phyloP scores from a whole-genome alignment of 2,329 filamentous ascomycete species.

The Calonectria henricotiae region DNA sequence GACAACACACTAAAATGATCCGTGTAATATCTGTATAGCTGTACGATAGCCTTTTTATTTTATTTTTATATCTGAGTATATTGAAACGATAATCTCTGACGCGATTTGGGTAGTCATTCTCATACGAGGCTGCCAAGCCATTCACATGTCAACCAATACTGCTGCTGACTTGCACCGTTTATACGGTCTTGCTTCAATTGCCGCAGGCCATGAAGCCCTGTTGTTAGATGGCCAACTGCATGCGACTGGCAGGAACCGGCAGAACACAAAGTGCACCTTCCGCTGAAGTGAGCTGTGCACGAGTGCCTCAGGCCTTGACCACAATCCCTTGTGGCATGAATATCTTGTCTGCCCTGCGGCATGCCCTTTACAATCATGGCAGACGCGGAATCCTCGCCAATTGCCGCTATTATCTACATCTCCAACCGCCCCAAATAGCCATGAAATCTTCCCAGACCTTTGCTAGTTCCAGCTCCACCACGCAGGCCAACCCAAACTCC shows the following conservation, averaged over 20 bases:
- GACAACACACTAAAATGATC: constrained; percentile 13
- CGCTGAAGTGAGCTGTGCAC: neutral
- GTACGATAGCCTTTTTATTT: neutral
- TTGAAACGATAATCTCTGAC: neutral
- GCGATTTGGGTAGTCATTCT: neutral
- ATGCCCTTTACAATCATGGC: neutral
- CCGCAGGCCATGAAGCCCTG: neutral
- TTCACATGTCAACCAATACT: neutral
- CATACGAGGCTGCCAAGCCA: neutral
- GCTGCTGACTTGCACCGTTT: no score
- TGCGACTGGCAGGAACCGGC: neutral
- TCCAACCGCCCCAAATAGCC: neutral
- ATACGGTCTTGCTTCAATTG: neutral
- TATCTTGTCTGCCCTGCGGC: neutral
- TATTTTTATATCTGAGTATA: neutral
- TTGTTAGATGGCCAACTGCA: neutral
- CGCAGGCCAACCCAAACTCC: constrained; percentile 32
- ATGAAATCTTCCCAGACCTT: constrained; percentile 17
- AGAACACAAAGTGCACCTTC: neutral
- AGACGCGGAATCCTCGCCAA: neutral
- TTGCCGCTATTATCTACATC: neutral
- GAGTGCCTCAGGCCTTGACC: constrained; percentile 2
- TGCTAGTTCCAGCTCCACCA: constrained; percentile 34
- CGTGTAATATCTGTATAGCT: constrained; percentile 12
- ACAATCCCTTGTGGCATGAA: no score